Base-by-base conservation (phyloP, 2,329 filamentous ascomycete genomes). In the Beauveria scarabaeidicola region DNA sequence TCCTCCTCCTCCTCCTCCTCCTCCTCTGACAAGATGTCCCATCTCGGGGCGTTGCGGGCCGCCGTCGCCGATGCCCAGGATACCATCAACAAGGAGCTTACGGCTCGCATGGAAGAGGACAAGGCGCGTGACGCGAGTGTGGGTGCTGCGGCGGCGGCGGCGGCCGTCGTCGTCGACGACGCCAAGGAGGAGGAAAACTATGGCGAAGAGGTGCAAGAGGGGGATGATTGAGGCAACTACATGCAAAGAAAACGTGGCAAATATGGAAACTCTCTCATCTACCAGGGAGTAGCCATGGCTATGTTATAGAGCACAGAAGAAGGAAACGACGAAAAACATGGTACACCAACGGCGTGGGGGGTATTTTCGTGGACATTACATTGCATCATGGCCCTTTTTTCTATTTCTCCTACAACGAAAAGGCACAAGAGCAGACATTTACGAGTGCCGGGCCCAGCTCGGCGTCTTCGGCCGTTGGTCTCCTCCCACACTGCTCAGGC, bases 121-220 rank as follows among this genome's bases (percentile, higher is more conserved):
- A 88, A 86, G 68, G 74, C 73, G 9, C 74, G 75, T 15, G 78
- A 78, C 17, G 73, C 72, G 1, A 70, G 72, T 27, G 25, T 8
- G 25, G 25, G 25, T 27, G 25, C 25, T 7, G 25, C 25, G 32
- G 32, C 63, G 50, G 67, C 19, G 63, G 50, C 40, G 61, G 68
- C 61, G 52, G 68, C 61, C 44, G 55, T 63, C 54, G 66, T 61
- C 9, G 67, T 77, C 10, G 79, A 84, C 61, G 83, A 86, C 61
- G 77, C 72, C 11, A 80, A 81, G 63, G 84, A 86, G 68, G 89
- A 91, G 69, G 84, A 89, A 67, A 88, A 91, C 69, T 96, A 96
- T 69, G 91, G 91, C 52, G 91, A 96, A 72, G 91, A 96, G 71
- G 82, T 86, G 13, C 85, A 87, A 53, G 86, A 89, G 46, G 87